Conservation (phyloP, 176 grass and related monocot species). For the Miscanthus lutarioriparius region DNA sequence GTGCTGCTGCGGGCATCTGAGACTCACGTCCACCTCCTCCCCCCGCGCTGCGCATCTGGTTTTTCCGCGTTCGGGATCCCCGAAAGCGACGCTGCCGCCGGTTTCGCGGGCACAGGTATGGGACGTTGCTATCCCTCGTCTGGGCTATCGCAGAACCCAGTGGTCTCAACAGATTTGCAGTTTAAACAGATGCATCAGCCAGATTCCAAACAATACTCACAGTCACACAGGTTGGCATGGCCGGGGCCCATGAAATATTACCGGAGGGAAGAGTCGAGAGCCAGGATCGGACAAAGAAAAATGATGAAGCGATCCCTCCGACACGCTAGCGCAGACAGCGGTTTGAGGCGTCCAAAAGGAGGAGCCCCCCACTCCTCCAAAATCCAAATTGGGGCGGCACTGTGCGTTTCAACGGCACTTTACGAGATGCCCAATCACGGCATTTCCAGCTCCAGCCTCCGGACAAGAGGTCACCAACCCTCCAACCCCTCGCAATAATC, state of each 20-base stretch:
- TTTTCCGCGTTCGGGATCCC: neutral
- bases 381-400: neutral
- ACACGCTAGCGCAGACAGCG: conserved; percentile 33
- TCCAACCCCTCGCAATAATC: conserved; percentile 22
- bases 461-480: conserved; percentile 15
- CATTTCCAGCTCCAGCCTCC: neutral
- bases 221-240: too few species aligned
- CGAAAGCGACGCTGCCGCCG: conserved; percentile 7
- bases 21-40: neutral
- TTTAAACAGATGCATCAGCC: conserved; percentile 2
- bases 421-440: neutral
- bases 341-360: conserved; percentile 22
- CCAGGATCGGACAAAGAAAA: neutral
- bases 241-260: neutral
- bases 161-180: neutral
- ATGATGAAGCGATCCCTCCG: neutral
- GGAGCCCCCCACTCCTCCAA: neutral
- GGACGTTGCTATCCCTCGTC: neutral
- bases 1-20: neutral
- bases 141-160: neutral
- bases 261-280: neutral
- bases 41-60: neutral
- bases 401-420: neutral
- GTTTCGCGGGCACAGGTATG: conserved; percentile 13
- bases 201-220: neutral